Evolutionary conservation across 257 asterid genomes (phyloP), one percentile per base, ranked within the genome.

Genomic region (Solanum okadae): DNA sequence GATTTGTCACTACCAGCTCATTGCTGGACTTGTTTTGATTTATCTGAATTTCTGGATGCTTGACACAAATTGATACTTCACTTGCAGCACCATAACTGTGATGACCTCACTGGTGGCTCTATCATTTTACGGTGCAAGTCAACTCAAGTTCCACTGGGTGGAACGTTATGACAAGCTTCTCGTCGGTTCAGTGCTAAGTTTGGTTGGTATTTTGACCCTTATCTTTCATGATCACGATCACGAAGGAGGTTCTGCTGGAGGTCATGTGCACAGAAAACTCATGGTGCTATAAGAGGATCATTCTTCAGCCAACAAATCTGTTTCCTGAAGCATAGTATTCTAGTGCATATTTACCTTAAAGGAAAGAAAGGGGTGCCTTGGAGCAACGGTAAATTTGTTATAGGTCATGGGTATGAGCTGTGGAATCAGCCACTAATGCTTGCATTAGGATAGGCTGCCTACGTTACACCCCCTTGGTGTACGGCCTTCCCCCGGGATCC

Each of bases 101-200:
- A 97, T 97, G 99, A 97, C 96, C 13, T 97, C 99, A 2, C 92
- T 97, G 61, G 99, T 97, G 91, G 99, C 99, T 8, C 96, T 96
- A 87, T 97, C 99, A 29, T 96, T 94, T 92, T 97, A 97, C 59
- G 99, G 99, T 87, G 98, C 99, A 61, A 97, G 98, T 90, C 99
- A 96, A 94, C 96, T 97, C 79, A 97, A 97, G 96, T 97, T 97
- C 90, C 99, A 96, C 88, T 97, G 98, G 98, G 98, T 95, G 87
- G 99, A 97, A 89, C 98, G 96, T 68, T 95, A 97, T 3, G 99
- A 97, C 94, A 96, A 96, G 93, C 98, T 97, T 90, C 98, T 96
- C 25, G 99, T 96, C 14, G 99, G 99, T 76, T 95, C 99, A 6
- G 98, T 97, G 56, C 93, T 96, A 23, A 95, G 99, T 91, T 87